Evolutionary conservation across 2,329 filamentous ascomycete genomes (phyloP), one percentile per base, ranked within the genome.

Genomic region (Davidsoniella australis): DNA sequence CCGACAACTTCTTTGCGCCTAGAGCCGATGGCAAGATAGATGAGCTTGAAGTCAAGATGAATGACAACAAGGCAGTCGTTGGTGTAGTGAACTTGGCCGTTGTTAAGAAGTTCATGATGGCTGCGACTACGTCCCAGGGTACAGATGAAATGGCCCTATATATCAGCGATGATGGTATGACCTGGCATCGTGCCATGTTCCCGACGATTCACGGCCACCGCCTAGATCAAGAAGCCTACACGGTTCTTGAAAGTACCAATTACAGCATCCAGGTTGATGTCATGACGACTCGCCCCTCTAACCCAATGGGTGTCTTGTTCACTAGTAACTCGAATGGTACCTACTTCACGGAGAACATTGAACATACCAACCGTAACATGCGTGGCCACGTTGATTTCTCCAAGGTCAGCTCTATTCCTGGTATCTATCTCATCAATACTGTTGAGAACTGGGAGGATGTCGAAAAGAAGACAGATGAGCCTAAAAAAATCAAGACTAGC

Each of bases 241-340:
- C 91, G 0, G 75, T 98, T 44, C 72, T 98, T 39, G 89, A 96
- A 65, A 91, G 88, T 59, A 96, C 91, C 40, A 89, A 94, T 61
- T 95, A 98, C 68, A 95, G 89, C 67, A 87, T 98, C 57, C 89
- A 96, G 65, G 79, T 98, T 49, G 88, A 96, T 63, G 88, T 96
- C 55, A 80, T 89, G 73, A 85, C 82, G 1, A 70, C 70, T 38
- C 69, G 68, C 41, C 73, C 73, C 10, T 73, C 72, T 1, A 76
- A 74, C 37, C 76, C 82, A 0, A 89, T 94, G 76, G 93, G 91
- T 33, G 79, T 83, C 9, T 71, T 98, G 50, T 89, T 95, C 59
- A 94, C 87, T 5, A 96, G 89, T 61, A 98, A 98, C 62, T 96
- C 88, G 29, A 93, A 96, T 61, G 91, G 91, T 53, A 95, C 87